Conservation (phyloP, 805 yeast genomes). For the Saturnispora quitensis region DNA sequence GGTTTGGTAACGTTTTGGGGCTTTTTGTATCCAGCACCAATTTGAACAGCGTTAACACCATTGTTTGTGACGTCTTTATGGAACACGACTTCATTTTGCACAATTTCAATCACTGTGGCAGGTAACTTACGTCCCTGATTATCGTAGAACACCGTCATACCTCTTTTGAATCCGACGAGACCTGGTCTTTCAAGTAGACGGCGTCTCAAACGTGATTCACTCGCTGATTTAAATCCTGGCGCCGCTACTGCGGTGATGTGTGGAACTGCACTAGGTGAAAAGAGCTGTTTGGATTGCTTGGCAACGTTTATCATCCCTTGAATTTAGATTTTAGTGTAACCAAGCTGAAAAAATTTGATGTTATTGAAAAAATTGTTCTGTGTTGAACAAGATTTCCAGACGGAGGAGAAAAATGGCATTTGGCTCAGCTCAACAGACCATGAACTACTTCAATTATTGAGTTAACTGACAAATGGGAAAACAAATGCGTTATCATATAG, state of each 20-base stretch:
- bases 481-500: background rate
- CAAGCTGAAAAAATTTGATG: background rate
- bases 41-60: slow-evolving; percentile 79
- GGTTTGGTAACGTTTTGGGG: slow-evolving; percentile 55
- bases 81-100: slow-evolving; percentile 77
- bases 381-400: background rate
- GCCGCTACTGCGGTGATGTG: slow-evolving; percentile 39
- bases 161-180: slow-evolving; percentile 70
- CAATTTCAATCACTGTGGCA: slow-evolving; percentile 81
- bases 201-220: slow-evolving; percentile 60
- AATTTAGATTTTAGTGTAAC: background rate
- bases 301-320: background rate
- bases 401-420: background rate
- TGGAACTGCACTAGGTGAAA: slow-evolving; percentile 45
- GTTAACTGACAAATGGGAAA: background rate
- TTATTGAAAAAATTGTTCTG: background rate
- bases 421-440: background rate
- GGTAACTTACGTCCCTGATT: slow-evolving; percentile 61
- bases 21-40: slow-evolving; percentile 68
- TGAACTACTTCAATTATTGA: background rate
- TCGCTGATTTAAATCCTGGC: slow-evolving; percentile 55
- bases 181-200: slow-evolving; percentile 76
- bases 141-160: slow-evolving; percentile 82
- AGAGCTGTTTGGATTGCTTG: slow-evolving; percentile 16
- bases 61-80: slow-evolving; percentile 61